These are phyloP conservation scores for Baeospora myosura DNA, from an alignment of 1,284 basidiomycete genomes.

Conservation along the genomic window DNA sequence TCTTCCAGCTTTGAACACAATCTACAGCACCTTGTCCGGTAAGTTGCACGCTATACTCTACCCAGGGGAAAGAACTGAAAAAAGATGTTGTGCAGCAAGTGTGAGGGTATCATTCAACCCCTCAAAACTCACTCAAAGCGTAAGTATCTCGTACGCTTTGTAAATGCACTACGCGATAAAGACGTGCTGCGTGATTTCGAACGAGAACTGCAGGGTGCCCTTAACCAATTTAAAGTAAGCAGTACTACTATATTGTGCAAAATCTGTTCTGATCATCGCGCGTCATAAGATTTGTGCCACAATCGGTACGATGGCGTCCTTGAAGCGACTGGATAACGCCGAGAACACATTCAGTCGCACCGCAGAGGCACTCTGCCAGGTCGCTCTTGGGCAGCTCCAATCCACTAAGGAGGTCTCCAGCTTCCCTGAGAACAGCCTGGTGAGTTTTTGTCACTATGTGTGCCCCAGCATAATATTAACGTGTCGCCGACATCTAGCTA, in stretches of 20 bases:
- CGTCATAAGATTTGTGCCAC: conserved; percentile 9
- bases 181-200: conserved; percentile 12
- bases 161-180: conserved; percentile 7
- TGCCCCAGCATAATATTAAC: too few relatives aligned
- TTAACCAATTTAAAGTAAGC: conserved; percentile 12
- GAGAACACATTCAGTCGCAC: too few relatives aligned
- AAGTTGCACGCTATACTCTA: too few relatives aligned
- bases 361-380: too few relatives aligned
- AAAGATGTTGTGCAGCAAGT: too few relatives aligned
- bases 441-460: too few relatives aligned
- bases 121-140: conserved; percentile 8
- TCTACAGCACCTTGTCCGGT: too few relatives aligned
- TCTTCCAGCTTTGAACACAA: conserved; percentile 8
- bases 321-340: conserved; percentile 9
- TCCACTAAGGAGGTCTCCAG: too few relatives aligned
- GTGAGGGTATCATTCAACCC: conserved; percentile 10
- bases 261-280: not conserved
- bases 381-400: too few relatives aligned
- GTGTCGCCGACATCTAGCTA: too few relatives aligned
- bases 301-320: conserved; percentile 9
- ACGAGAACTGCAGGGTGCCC: conserved; percentile 14
- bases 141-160: conserved; percentile 9
- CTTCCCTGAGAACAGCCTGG: too few relatives aligned
- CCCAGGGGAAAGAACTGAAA: too few relatives aligned
- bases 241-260: not conserved